These are phyloP conservation scores for Saturnispora ahearnii DNA, from an alignment of 805 yeast species.

Conservation along the genomic window DNA sequence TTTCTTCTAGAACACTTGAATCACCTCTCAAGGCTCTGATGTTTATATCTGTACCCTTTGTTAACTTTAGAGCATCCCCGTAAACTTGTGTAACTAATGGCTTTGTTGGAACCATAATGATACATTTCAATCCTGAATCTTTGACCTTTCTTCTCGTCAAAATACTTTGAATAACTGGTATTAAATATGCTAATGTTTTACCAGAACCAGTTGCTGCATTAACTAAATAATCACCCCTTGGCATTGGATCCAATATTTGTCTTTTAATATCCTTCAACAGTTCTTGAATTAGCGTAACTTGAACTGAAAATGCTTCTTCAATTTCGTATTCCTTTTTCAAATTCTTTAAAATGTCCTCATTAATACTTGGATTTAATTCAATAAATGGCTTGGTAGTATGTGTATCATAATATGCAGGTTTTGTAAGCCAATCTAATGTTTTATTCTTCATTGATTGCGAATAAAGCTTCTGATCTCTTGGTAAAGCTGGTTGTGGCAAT, in stretches of 20 bases:
- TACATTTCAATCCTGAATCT: constrained; percentile 57
- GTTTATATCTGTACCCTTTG: constrained; percentile 60
- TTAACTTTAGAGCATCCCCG: constrained; percentile 47
- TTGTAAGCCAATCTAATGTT: constrained; percentile 56
- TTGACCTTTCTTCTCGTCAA: constrained; percentile 1
- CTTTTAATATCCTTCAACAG: constrained; percentile 35
- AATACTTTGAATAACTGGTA: constrained; percentile 73
- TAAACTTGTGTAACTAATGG: constrained; percentile 80
- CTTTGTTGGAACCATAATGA: constrained; percentile 82
- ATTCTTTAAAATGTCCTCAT: constrained; percentile 36
- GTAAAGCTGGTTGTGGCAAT: constrained; percentile 75
- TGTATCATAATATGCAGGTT: constrained; percentile 51
- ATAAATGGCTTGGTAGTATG: constrained; percentile 37
- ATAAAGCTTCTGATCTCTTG: constrained; percentile 38
- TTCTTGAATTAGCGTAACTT: constrained; percentile 53
- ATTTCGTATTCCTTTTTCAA: constrained; percentile 37
- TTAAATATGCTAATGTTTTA: constrained; percentile 79
- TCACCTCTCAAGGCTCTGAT: constrained; percentile 49
- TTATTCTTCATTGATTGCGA: constrained; percentile 26
- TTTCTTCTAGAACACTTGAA: constrained; percentile 53
- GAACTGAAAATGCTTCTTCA: constrained; percentile 66
- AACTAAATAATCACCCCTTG: constrained; percentile 70
- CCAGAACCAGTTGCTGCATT: constrained; percentile 97
- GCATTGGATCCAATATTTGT: constrained; percentile 38
- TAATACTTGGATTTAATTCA: constrained; percentile 35